phyloP scores from a whole-genome alignment of 2,329 filamentous ascomycete genomes.

The Cadophora gregata region DNA sequence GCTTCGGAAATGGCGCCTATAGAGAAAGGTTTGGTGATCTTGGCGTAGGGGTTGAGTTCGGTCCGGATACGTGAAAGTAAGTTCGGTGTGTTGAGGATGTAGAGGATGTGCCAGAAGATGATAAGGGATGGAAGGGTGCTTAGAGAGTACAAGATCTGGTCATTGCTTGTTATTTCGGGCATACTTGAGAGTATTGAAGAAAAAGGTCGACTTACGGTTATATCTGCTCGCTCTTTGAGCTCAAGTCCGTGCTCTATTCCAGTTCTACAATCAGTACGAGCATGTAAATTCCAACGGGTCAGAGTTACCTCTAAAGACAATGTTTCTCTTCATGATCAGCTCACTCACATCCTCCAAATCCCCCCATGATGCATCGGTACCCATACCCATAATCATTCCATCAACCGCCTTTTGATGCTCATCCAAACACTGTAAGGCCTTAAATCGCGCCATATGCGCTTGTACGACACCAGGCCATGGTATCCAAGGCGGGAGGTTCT shows the following conservation, averaged over 20 bases:
- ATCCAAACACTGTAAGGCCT: constrained; percentile 47
- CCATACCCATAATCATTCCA: constrained; percentile 49
- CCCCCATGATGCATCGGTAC: constrained; percentile 45
- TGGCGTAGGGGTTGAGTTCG: constrained; percentile 16
- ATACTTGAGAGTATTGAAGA: not conserved
- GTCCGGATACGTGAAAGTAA: constrained; percentile 7
- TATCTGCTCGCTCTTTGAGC: constrained; percentile 32
- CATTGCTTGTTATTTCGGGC: not conserved
- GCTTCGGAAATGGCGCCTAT: constrained; percentile 26
- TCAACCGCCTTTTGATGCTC: constrained; percentile 52
- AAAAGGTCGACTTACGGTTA: constrained; percentile 29
- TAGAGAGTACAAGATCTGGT: constrained; percentile 16
- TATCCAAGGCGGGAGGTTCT: constrained; percentile 60
- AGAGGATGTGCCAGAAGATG: constrained; percentile 11
- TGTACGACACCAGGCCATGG: constrained; percentile 57
- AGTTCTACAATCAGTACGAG: constrained; percentile 8
- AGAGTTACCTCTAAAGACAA: constrained; percentile 16
- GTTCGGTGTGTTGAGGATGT: constrained; percentile 14
- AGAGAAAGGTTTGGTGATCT: constrained; percentile 28
- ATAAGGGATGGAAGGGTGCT: not conserved
- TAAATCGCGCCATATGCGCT: constrained; percentile 53
- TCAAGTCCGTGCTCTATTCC: constrained; percentile 45
- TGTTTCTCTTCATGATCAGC: constrained; percentile 12
- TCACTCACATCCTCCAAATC: constrained; percentile 23
- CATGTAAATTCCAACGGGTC: not conserved